Evolutionary conservation across 768 basidiomycete genomes (phyloP), one percentile per base, ranked within the genome.

Genomic region (Mycena kentingensis): DNA sequence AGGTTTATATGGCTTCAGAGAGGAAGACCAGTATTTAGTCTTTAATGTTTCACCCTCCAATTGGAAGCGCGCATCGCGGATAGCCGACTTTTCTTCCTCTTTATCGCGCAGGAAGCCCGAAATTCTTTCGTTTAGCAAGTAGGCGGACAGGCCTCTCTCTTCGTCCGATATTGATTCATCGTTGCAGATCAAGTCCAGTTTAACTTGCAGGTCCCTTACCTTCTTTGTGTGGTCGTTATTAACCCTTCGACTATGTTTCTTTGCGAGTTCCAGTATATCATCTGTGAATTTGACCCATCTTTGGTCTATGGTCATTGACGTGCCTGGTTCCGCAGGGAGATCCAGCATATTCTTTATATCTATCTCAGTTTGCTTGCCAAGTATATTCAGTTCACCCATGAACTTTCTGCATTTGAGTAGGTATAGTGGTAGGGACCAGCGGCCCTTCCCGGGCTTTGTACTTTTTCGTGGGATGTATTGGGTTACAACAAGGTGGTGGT

Each of bases 391-490:
- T 5, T 28, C 3, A 16, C 12, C 18, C 34, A 51, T 54, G 37
- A 37, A 54, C 28, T 39, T 38, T 11, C 43, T 46, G 46, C 52
- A 39, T 32, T 38, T 46, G 7, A 56, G 29, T 2, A 62, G 39
- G 42, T 42, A 34, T 12, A 46, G 28, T 2, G 58, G 58, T 18
- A 55, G 15, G 11, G 35, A 46, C 54, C 54, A 53, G 8, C 48
- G 6, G 1, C 54, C 60, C 31, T 51, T 32, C 3, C 57, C 57
- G 1, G 37, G 5, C 19, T 45, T 28, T 0, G 51, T 36, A 4
- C 43, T 28, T 4, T 47, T 26, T 18, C 47, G 22, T 25, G 36
- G 35, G 18, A 38, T 32, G 16, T 50, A 18, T 28, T 50, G 44
- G 2, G 34, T 38, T 12, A 47, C 22, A 10, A 50, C 48, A 34